Evolutionary conservation across 352 stramenopile species (phyloP).

Genomic region (Phytophthora macrochlamydospora): DNA sequence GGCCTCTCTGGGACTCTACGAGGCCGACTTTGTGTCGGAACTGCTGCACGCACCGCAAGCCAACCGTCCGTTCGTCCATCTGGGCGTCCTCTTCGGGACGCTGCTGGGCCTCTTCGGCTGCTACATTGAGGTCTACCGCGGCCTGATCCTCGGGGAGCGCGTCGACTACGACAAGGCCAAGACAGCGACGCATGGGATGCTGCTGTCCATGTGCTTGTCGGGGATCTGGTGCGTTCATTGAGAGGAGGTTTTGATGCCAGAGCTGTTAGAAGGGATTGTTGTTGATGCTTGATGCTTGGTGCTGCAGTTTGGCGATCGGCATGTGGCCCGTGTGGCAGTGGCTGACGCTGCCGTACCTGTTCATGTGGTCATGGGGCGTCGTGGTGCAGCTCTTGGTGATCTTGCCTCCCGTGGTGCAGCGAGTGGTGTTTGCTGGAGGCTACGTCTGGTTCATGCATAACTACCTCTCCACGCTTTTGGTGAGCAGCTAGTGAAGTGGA

Average conservation of each 20-base stretch:
- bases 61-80: conserved; percentile 55
- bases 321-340: conserved; percentile 81
- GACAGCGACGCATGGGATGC: conserved; percentile 72
- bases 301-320: conserved; percentile 61
- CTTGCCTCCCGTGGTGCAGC: conserved; percentile 61
- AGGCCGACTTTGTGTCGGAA: conserved; percentile 61
- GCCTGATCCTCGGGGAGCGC: conserved; percentile 57
- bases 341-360: conserved; percentile 76
- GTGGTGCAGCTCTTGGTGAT: conserved; percentile 73
- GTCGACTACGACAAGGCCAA: conserved; percentile 67
- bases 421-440: conserved; percentile 57
- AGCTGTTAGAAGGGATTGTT: conserved; percentile 1
- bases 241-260: conserved; percentile 1
- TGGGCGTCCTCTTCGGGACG: conserved; percentile 57
- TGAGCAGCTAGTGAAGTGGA: conserved; percentile 12
- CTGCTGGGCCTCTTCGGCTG: conserved; percentile 59
- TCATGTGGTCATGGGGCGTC: conserved; percentile 86
- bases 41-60: conserved; percentile 60
- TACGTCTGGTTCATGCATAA: conserved; percentile 84
- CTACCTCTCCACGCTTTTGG: conserved; percentile 51
- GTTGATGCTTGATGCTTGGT: conserved; percentile 1
- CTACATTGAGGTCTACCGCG: conserved; percentile 81
- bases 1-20: conserved; percentile 58
- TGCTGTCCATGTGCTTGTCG: conserved; percentile 59
- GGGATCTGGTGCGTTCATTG: conserved; percentile 45